Conservation (phyloP, 208 protist species). For the Herpetomonas tarakana region DNA sequence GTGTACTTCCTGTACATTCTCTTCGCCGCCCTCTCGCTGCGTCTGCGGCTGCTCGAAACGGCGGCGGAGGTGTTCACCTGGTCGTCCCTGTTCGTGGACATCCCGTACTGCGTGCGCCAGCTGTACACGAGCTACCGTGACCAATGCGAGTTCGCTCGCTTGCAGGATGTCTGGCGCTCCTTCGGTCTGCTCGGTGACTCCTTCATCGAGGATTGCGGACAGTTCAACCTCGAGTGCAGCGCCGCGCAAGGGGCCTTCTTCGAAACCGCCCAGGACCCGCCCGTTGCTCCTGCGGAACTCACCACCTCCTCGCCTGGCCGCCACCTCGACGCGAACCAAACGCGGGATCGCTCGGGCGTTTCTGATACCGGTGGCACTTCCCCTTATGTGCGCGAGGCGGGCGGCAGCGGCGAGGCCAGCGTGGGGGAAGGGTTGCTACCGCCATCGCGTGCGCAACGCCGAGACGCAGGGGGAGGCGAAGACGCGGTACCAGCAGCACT, state of each 20-base stretch:
- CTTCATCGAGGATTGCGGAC: slow-evolving; percentile 19
- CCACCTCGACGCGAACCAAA: not conserved
- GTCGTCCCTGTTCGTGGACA: slow-evolving; percentile 51
- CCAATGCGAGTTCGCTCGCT: slow-evolving; percentile 36
- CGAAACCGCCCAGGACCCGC: slow-evolving; percentile 1
- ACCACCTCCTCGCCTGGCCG: not conserved
- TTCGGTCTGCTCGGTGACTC: slow-evolving; percentile 33
- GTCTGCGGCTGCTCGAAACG: slow-evolving; percentile 46
- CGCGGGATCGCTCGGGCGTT: too few relatives aligned
- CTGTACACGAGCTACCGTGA: slow-evolving; percentile 35
- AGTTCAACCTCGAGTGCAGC: slow-evolving; percentile 22
- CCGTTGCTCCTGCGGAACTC: too few relatives aligned
- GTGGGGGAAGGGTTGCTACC: too few relatives aligned
- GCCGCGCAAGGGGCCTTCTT: slow-evolving; percentile 24
- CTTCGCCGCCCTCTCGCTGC: slow-evolving; percentile 44
- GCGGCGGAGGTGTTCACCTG: slow-evolving; percentile 59
- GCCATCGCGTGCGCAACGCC: too few relatives aligned
- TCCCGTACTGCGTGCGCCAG: slow-evolving; percentile 49
- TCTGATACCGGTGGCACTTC: too few relatives aligned
- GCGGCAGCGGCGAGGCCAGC: not conserved
- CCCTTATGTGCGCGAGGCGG: not conserved
- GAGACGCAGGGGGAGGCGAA: too few relatives aligned
- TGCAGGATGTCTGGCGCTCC: slow-evolving; percentile 47
- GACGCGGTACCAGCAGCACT: too few relatives aligned
- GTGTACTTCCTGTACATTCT: slow-evolving; percentile 64